phyloP scores from a whole-genome alignment of 768 basidiomycete species.

The Boletales sp. region DNA sequence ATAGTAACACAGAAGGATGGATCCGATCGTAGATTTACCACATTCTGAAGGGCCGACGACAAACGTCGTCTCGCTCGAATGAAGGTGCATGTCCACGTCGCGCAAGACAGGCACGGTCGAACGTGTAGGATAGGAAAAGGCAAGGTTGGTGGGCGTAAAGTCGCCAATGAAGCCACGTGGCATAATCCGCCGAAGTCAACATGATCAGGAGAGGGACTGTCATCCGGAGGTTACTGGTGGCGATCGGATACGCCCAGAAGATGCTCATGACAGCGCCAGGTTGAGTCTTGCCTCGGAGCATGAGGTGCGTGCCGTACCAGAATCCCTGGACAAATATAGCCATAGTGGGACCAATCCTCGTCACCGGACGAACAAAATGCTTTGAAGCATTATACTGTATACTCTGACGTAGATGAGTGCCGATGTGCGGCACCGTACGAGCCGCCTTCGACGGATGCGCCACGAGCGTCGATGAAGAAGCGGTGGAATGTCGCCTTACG shows the following conservation, averaged over 20 bases:
- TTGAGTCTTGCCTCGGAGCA: conserved; percentile 65
- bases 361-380: no score
- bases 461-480: conserved; percentile 61
- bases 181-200: conserved; percentile 63
- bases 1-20: conserved; percentile 72
- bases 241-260: conserved; percentile 96
- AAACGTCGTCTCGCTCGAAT: conserved; percentile 70
- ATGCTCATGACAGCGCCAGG: conserved; percentile 90
- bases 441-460: conserved; percentile 87
- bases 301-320: conserved; percentile 86
- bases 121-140: conserved; percentile 73
- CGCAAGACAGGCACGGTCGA: conserved; percentile 55
- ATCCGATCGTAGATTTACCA: conserved; percentile 71
- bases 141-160: conserved; percentile 54
- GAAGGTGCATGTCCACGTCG: conserved; percentile 63
- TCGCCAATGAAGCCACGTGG: conserved; percentile 70
- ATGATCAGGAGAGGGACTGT: conserved; percentile 77
- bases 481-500: conserved; percentile 58
- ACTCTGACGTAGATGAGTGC: conserved; percentile 74
- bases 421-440: conserved; percentile 75
- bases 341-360: no score
- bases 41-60: conserved; percentile 77
- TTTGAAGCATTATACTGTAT: no score
- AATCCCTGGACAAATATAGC: conserved; percentile 75
- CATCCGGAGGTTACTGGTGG: conserved; percentile 82